Evolutionary conservation across 805 yeast species (phyloP).

Genomic region (Myxozyma geophila): DNA sequence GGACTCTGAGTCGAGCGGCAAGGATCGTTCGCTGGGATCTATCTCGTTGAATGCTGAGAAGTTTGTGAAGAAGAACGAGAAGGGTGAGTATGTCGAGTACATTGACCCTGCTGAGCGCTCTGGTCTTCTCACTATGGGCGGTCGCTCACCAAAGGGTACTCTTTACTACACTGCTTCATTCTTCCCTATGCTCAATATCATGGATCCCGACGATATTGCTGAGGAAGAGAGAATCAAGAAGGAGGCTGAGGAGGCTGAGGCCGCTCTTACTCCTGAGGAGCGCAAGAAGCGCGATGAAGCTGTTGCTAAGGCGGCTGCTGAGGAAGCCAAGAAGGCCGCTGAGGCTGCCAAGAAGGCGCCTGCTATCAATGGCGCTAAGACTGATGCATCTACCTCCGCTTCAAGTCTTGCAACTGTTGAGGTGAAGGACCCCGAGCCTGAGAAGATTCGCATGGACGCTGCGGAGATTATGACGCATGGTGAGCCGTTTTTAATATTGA

Average conservation of each 20-base stretch:
- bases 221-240: constrained; percentile 56
- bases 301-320: constrained; percentile 18
- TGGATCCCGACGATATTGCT: constrained; percentile 70
- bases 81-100: constrained; percentile 67
- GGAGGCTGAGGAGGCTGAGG: constrained; percentile 46
- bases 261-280: constrained; percentile 40
- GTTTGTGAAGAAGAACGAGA: constrained; percentile 62
- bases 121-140: constrained; percentile 68
- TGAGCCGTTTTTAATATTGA: constrained; percentile 44
- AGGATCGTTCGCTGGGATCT: constrained; percentile 86
- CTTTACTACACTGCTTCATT: constrained; percentile 76
- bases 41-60: constrained; percentile 71
- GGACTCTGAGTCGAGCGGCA: constrained; percentile 82
- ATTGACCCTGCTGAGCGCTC: constrained; percentile 60
- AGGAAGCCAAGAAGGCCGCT: constrained; percentile 9
- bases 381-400: constrained; percentile 20
- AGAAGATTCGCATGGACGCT: constrained; percentile 58
- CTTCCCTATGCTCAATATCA: constrained; percentile 81
- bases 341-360: constrained; percentile 4
- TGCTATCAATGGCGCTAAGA: constrained; percentile 13
- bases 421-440: constrained; percentile 46
- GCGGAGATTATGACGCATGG: constrained; percentile 42
- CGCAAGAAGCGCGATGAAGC: constrained; percentile 41
- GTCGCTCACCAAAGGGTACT: constrained; percentile 81
- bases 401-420: constrained; percentile 11